Base-by-base conservation (phyloP, 139 green algal species). In the Pleodorina starrii region DNA sequence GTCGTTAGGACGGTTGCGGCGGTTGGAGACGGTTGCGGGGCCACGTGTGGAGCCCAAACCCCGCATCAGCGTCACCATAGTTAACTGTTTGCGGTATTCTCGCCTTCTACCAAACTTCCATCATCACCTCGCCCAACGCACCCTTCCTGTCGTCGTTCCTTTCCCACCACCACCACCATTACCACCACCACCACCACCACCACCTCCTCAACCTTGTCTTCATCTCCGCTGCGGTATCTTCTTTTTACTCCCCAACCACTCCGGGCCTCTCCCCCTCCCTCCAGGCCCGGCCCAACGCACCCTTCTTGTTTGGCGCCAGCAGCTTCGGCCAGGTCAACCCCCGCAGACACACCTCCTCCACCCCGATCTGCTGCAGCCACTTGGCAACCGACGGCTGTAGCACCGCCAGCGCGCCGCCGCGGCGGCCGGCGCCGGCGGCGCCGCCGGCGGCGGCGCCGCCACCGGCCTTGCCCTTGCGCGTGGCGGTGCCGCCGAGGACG, bases 251-350 rank as follows among this genome's bases (percentile, higher is more conserved):
- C 14, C 51, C 51, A 27, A 14, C 51, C 51, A 32, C 54, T 25
- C 54, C 54, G 6, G 21, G 54, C 29, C 21, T 66, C 54, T 66
- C 5, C 54, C 7, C 54, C 54, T 12, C 54, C 54, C 54, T 60
- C 17, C 50, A n/a, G n/a, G n/a, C n/a, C n/a, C n/a, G n/a, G n/a
- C n/a, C n/a, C 54, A 21, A 25, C 90, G 32, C 85, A 96, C 96
- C 94, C 88, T 94, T 95, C 89, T 96, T 97, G 48, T 94, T 71
- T 0, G 88, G 84, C 19, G 51, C 74, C 57, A 95, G 80, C 86
- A 98, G 85, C 89, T 96, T 96, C 38, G 59, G 36, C 94, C 96
- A 98, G 32, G 93, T 88, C 29, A 98, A 91, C 54, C 90, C 90
- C 25, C 90, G 75, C 68, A 98, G 79, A 63, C 90, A 90, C 44